phyloP scores from a whole-genome alignment of 148 eudicot genomes.

The Vaccinium macrocarpon region DNA sequence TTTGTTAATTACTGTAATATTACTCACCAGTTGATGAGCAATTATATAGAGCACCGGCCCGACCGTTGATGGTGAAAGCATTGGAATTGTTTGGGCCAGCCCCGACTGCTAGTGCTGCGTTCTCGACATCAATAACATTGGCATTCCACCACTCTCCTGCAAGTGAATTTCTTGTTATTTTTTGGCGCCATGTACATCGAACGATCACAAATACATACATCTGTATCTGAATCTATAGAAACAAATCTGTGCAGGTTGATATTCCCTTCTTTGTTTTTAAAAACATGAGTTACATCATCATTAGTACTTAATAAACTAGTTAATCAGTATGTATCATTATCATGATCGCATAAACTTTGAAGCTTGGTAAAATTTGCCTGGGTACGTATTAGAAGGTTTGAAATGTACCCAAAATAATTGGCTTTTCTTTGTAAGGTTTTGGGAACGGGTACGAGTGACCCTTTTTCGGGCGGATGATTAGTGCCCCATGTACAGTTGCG shows the following conservation, averaged over 20 bases:
- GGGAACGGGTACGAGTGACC: conserved; percentile 66
- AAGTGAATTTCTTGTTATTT: background rate
- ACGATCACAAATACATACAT: too few relatives aligned
- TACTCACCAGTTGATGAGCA: conserved; percentile 39
- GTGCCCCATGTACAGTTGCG: conserved; percentile 78
- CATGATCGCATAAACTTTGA: background rate
- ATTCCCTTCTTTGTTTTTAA: too few relatives aligned
- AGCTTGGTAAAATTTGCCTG: background rate
- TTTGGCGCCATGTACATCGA: too few relatives aligned
- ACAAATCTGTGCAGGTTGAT: too few relatives aligned
- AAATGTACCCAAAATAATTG: conserved; percentile 63
- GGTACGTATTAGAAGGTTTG: background rate
- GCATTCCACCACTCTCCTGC: conserved; percentile 87
- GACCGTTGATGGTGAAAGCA: conserved; percentile 62
- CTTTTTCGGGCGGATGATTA: conserved; percentile 55
- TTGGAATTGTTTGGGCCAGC: conserved; percentile 53
- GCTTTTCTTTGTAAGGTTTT: conserved; percentile 48
- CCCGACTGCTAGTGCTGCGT: conserved; percentile 34
- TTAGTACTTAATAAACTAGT: background rate
- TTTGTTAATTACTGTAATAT: background rate
- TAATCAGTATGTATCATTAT: background rate
- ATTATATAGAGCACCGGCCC: conserved; percentile 52
- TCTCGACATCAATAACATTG: conserved; percentile 44
- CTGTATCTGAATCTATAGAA: too few relatives aligned
- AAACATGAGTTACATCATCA: too few relatives aligned